A percentile compares a stretch with the other conserved stretches of the same genome.
phyloP scores from a whole-genome alignment of 1,139 yeast species.

The Yamadazyma trypodendri region DNA sequence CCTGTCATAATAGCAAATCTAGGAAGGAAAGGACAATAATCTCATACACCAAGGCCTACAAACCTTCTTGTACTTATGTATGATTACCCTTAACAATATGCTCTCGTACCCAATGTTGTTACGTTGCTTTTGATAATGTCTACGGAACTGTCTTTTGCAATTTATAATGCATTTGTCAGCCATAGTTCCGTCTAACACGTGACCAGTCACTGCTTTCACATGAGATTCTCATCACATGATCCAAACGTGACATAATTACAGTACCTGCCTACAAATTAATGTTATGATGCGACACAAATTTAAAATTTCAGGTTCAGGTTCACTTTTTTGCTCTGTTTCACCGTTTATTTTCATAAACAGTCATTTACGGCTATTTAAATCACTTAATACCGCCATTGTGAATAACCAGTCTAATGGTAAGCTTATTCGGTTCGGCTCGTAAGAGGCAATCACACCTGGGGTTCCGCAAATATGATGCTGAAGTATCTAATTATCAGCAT shows the following conservation, averaged over 20 bases:
- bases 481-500: constrained; percentile 25
- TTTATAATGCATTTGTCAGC: background rate
- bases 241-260: too few species aligned
- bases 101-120: too few species aligned
- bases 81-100: too few species aligned
- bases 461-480: constrained; percentile 37
- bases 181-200: too few species aligned
- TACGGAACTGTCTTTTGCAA: background rate
- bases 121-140: too few species aligned
- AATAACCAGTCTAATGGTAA: background rate
- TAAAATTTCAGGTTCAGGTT: background rate
- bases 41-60: too few species aligned
- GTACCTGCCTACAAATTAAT: too few species aligned
- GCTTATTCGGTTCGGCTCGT: constrained; percentile 4
- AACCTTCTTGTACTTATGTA: too few species aligned
- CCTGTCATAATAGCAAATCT: background rate
- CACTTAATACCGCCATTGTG: background rate
- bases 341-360: background rate
- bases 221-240: too few species aligned
- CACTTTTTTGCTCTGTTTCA: constrained; percentile 1
- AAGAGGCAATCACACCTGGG: constrained; percentile 25
- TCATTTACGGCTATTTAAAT: too few species aligned
- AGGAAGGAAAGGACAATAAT: background rate
- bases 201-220: too few species aligned
- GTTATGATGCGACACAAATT: too few species aligned